Conservation (phyloP, 83 land plant species). For the Diphasiastrum complanatum region DNA sequence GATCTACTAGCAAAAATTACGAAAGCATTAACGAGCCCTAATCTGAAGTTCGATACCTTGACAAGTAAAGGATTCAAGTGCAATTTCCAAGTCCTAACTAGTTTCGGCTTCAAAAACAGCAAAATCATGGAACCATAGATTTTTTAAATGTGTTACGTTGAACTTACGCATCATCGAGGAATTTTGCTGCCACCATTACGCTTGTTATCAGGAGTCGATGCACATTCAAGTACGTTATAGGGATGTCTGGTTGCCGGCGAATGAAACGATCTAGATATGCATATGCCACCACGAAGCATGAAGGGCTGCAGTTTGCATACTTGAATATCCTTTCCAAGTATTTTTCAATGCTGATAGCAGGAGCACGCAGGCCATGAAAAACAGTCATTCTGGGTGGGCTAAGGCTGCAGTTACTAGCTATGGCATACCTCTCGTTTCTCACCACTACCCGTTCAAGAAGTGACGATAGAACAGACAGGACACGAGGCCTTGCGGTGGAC, state of each 20-base stretch:
- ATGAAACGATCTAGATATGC: constrained; percentile 49
- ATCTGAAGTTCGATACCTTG: too few relatives aligned
- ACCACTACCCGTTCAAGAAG: constrained; percentile 21
- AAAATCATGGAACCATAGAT: not conserved
- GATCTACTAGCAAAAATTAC: too few relatives aligned
- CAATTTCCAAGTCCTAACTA: too few relatives aligned
- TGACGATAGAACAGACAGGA: constrained; percentile 28
- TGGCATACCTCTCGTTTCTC: constrained; percentile 7
- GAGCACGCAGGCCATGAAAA: constrained; percentile 47
- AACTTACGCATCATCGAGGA: constrained; percentile 69
- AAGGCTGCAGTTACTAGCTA: not conserved
- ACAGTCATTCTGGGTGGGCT: constrained; percentile 25
- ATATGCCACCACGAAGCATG: constrained; percentile 52
- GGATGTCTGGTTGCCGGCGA: constrained; percentile 19
- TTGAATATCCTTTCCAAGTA: constrained; percentile 69
- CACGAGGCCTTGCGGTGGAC: constrained; percentile 5
- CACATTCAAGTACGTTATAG: constrained; percentile 48
- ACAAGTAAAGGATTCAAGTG: too few relatives aligned
- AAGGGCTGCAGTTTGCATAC: constrained; percentile 61
- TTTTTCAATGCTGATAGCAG: constrained; percentile 35
- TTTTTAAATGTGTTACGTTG: constrained; percentile 1
- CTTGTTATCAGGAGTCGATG: constrained; percentile 73
- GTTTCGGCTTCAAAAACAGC: not conserved
- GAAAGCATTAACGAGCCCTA: too few relatives aligned
- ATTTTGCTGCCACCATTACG: constrained; percentile 66